Evolutionary conservation across 495 filamentous ascomycete genomes (phyloP).

Genomic region (Penicillium crystallinum): DNA sequence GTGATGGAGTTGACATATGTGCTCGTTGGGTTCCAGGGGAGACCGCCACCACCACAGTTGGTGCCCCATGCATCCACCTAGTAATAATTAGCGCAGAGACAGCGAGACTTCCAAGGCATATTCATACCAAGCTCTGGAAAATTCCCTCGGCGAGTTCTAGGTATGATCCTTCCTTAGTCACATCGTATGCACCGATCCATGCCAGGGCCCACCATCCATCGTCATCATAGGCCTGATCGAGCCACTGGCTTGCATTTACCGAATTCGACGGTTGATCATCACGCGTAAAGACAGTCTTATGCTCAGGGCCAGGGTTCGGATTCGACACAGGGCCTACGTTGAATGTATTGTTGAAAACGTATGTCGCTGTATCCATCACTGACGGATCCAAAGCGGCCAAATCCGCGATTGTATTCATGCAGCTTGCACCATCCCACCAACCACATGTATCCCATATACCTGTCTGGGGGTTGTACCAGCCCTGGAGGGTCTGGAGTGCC

Average conservation of each 20-base stretch:
- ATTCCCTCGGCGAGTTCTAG: constrained; percentile 54
- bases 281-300: constrained; percentile 9
- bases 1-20: constrained; percentile 65
- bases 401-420: constrained; percentile 58
- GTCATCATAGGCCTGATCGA: constrained; percentile 66
- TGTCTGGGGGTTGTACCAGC: constrained; percentile 56
- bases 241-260: constrained; percentile 25
- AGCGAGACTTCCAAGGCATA: not conserved
- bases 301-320: constrained; percentile 18
- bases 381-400: constrained; percentile 46
- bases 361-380: constrained; percentile 22
- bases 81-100: constrained; percentile 1
- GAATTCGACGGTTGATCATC: constrained; percentile 1
- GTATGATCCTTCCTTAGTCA: constrained; percentile 49
- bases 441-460: constrained; percentile 62
- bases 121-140: constrained; percentile 53
- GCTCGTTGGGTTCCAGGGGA: constrained; percentile 63
- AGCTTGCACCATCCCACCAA: constrained; percentile 78
- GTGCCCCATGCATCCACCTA: constrained; percentile 46
- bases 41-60: constrained; percentile 44
- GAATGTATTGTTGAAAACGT: constrained; percentile 43
- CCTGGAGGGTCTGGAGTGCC: constrained; percentile 49
- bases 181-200: constrained; percentile 60
- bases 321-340: constrained; percentile 25
- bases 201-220: constrained; percentile 71